These are phyloP conservation scores for Entonaema liquescens DNA, from an alignment of 495 filamentous ascomycete species.

Conservation along the genomic window DNA sequence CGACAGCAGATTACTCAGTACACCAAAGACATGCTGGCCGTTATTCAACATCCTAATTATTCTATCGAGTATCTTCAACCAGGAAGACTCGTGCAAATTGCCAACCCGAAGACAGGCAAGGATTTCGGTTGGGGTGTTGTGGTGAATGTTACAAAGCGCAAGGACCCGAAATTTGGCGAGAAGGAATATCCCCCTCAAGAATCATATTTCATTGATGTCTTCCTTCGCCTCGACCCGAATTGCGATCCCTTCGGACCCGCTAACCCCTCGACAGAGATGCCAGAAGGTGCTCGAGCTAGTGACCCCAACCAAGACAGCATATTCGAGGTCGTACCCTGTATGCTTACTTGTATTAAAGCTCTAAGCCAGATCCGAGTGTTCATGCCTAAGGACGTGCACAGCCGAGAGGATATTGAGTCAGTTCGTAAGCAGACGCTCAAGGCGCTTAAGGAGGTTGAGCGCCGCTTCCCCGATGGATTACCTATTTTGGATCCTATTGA, in stretches of 20 bases:
- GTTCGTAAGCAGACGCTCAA: conserved; percentile 65
- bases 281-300: conserved; percentile 58
- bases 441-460: conserved; percentile 74
- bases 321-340: conserved; percentile 85
- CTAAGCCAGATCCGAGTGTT: conserved; percentile 82
- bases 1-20: conserved; percentile 83
- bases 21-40: conserved; percentile 82
- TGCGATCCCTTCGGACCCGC: conserved; percentile 43
- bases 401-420: conserved; percentile 66
- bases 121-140: conserved; percentile 96
- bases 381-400: conserved; percentile 76
- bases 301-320: conserved; percentile 41
- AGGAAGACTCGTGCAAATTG: conserved; percentile 85
- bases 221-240: conserved; percentile 67
- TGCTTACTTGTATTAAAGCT: conserved; percentile 81
- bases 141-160: conserved; percentile 72
- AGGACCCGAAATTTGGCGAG: conserved; percentile 63
- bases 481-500: conserved; percentile 90
- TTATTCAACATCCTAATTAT: conserved; percentile 90
- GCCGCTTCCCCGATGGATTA: conserved; percentile 91
- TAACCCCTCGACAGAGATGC: conserved; percentile 47
- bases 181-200: conserved; percentile 76
- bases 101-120: conserved; percentile 67
- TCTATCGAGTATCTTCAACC: conserved; percentile 79
- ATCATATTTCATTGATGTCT: conserved; percentile 80